Conservation (phyloP, 345 rosid species). For the Eucalyptus sp. region DNA sequence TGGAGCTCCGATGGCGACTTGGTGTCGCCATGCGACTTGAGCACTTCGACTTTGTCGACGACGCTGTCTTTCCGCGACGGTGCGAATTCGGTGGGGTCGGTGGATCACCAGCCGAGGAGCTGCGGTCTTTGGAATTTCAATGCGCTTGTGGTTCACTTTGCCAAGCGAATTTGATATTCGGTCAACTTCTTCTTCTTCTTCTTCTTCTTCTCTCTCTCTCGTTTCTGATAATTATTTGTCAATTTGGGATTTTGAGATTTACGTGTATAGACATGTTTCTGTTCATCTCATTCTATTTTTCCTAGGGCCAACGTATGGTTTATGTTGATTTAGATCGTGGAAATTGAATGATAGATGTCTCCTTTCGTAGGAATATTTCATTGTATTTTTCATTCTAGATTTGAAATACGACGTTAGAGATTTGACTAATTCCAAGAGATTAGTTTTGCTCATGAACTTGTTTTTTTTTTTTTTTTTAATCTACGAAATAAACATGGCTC, state of each 20-base stretch:
- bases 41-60: conserved; percentile 24
- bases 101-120: conserved; percentile 1
- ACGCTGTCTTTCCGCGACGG: conserved; percentile 11
- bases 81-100: background rate
- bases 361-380: background rate
- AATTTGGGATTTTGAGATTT: background rate
- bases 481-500: background rate
- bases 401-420: background rate
- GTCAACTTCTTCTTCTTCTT: background rate
- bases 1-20: conserved; percentile 7
- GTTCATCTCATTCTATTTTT: background rate
- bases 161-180: conserved; percentile 1
- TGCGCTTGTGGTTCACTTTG: conserved; percentile 8
- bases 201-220: background rate
- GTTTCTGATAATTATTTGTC: background rate
- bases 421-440: background rate
- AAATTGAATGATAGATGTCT: background rate
- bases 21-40: conserved; percentile 5
- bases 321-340: background rate
- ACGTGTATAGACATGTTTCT: background rate
- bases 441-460: background rate
- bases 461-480: no score
- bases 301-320: background rate
- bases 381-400: background rate
- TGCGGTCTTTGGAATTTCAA: conserved; percentile 16